phyloP scores from a whole-genome alignment of 202 grass and related monocot species.

The Miscanthus sacchariflorus region DNA sequence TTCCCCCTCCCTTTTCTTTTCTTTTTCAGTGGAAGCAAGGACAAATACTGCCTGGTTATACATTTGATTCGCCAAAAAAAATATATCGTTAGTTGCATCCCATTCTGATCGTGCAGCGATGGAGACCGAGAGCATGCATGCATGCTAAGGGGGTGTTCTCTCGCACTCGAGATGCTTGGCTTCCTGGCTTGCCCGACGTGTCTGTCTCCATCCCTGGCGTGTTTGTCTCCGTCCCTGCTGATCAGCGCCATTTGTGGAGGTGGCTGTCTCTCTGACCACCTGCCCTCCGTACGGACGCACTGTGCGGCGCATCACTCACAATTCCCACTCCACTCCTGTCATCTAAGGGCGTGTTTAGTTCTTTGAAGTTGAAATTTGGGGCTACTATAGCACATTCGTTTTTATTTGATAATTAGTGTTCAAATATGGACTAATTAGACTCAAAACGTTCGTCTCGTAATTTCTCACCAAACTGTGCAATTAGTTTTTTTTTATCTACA shows the following conservation, averaged over 20 bases:
- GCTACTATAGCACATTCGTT: too few species aligned
- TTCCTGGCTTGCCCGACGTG: not conserved
- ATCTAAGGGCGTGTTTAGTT: too few species aligned
- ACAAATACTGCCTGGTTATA: not conserved
- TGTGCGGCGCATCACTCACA: not conserved
- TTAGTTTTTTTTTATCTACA: too few species aligned
- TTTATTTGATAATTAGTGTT: too few species aligned
- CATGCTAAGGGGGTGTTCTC: too few species aligned
- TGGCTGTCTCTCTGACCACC: conserved; percentile 19
- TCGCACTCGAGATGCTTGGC: not conserved
- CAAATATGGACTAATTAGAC: too few species aligned
- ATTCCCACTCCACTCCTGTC: too few species aligned
- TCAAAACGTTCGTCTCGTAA: too few species aligned
- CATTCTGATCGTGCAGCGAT: not conserved
- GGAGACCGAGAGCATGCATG: not conserved
- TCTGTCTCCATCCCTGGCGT: not conserved
- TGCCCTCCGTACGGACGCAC: conserved; percentile 7
- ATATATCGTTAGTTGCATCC: not conserved
- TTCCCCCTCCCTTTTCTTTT: not conserved
- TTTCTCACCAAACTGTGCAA: too few species aligned
- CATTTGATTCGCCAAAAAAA: not conserved
- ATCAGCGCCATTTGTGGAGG: conserved; percentile 41
- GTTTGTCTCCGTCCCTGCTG: not conserved
- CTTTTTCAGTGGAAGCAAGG: not conserved
- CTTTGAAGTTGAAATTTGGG: too few species aligned